phyloP scores from a whole-genome alignment of 345 rosid genomes.

The Populus alba region DNA sequence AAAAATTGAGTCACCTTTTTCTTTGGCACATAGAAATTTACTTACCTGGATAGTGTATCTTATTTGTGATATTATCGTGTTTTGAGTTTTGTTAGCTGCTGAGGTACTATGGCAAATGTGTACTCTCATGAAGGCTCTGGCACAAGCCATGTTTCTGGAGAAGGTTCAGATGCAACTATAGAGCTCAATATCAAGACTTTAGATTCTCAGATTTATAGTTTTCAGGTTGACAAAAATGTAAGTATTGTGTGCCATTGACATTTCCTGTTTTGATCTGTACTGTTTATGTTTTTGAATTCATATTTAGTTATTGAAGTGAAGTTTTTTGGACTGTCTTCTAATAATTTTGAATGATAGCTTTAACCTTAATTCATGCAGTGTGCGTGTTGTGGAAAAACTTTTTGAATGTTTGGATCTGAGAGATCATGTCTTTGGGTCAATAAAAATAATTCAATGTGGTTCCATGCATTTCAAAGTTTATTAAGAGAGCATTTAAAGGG shows the following conservation, averaged over 20 bases:
- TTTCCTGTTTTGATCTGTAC: not conserved
- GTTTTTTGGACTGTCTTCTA: not conserved
- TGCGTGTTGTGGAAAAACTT: not conserved
- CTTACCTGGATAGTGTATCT: not conserved
- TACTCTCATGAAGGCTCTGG: conserved; percentile 47
- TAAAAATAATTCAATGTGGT: not conserved
- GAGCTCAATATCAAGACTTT: conserved; percentile 85
- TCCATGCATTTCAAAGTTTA: not conserved
- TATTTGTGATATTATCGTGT: not conserved
- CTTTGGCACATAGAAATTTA: not conserved
- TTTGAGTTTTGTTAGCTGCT: conserved; percentile 17
- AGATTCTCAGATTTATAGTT: conserved; percentile 67
- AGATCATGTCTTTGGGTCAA: not conserved
- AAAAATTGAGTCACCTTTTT: not conserved
- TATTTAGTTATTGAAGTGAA: not conserved
- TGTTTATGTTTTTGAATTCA: not conserved
- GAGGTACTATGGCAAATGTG: conserved; percentile 59
- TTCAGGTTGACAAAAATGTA: conserved; percentile 72
- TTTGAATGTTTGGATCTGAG: not conserved
- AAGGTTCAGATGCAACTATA: conserved; percentile 50
- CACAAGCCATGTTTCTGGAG: conserved; percentile 43
- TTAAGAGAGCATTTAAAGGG: not conserved
- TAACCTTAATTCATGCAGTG: not conserved
- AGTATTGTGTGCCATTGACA: conserved; percentile 21
- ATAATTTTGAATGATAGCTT: not conserved